Evolutionary conservation across 768 basidiomycete genomes (phyloP), one percentile per base, ranked within the genome.

Genomic region (Termitomyces sp.): DNA sequence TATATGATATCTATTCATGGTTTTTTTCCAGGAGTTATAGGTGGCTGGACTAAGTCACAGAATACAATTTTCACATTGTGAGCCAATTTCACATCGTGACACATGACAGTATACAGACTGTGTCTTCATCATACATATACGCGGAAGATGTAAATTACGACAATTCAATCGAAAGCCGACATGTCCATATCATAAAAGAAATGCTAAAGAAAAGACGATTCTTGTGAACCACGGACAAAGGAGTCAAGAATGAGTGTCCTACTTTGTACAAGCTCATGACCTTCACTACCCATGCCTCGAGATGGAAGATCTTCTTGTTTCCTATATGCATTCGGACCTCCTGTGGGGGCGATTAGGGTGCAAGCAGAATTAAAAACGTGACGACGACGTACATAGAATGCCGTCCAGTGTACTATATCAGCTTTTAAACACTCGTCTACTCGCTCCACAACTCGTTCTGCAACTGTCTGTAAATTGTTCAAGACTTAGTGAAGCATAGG

Each of bases 241-340:
- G 41, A 34, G 52, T 18, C 22, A 33, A 48, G 33, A 7, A 10
- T 16, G 28, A 22, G 33, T 22, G 18, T 24, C 22, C 36, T 55
- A 90, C 91, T 78, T 94, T 94, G 65, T 92, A 88, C 57, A 94
- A 60, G 66, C 84, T 90, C 96, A 98, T 98, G 42, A 94, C 83
- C 69, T 98, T 97, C 33, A 97, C 90, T 3, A 95, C 92, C 89
- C 93, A 98, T 18, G 96, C 95, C 66, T 99, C 96, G 44, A 99
- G 81, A 67, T 99, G 96, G 72, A 88, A 98, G 52, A 99, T 98
- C 73, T 98, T 84, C 83, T 79, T 79, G 59, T 68, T 81, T 5
- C 96, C 96, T 55, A 87, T 77, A n/a, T 93, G 84, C 91, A 98
- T 92, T n/a, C 97, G 87, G 37, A 90, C 82, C 75, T 99, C 95